phyloP scores from a whole-genome alignment of 768 basidiomycete species.

The Auriculariales sp. region DNA sequence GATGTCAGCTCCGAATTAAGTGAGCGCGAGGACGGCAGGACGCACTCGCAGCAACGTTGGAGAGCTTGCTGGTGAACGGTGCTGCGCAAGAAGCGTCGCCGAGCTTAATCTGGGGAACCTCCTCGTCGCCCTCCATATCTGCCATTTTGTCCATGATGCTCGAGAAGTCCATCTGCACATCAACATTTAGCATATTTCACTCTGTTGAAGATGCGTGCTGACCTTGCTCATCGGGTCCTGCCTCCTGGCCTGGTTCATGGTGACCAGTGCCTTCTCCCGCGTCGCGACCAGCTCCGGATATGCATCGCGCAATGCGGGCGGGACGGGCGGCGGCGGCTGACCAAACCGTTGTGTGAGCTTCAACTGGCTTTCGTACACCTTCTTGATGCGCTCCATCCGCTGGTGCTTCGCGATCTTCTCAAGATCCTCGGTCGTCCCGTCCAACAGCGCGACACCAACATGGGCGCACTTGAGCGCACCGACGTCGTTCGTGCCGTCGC shows the following conservation, averaged over 20 bases:
- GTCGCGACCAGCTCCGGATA: slow-evolving; percentile 86
- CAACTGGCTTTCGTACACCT: slow-evolving; percentile 92
- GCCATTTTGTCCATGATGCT: slow-evolving; percentile 75
- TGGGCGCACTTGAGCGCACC: slow-evolving; percentile 97
- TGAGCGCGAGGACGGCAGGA: slow-evolving; percentile 8
- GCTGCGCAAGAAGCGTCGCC: slow-evolving; percentile 99
- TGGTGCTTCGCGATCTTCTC: slow-evolving; percentile 90
- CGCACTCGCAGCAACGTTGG: slow-evolving; percentile 93
- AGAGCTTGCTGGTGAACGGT: slow-evolving; percentile 94
- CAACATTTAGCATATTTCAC: slow-evolving; percentile 6
- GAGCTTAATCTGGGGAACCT: slow-evolving; percentile 95
- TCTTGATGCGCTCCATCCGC: slow-evolving; percentile 79
- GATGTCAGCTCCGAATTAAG: background rate
- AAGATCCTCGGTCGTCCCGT: slow-evolving; percentile 83
- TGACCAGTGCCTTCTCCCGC: slow-evolving; percentile 64
- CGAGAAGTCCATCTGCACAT: slow-evolving; percentile 54
- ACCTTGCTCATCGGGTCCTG: slow-evolving; percentile 89
- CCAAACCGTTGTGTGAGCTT: slow-evolving; percentile 82
- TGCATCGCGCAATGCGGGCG: slow-evolving; percentile 70
- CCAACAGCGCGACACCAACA: slow-evolving; percentile 84
- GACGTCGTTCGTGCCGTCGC: slow-evolving; percentile 97
- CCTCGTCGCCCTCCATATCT: slow-evolving; percentile 88
- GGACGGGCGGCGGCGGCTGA: slow-evolving; percentile 88
- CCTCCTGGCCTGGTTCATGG: slow-evolving; percentile 49
- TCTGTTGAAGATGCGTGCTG: no score